Conservation (phyloP, 164 flowering plant genomes). For the Sedum album region DNA sequence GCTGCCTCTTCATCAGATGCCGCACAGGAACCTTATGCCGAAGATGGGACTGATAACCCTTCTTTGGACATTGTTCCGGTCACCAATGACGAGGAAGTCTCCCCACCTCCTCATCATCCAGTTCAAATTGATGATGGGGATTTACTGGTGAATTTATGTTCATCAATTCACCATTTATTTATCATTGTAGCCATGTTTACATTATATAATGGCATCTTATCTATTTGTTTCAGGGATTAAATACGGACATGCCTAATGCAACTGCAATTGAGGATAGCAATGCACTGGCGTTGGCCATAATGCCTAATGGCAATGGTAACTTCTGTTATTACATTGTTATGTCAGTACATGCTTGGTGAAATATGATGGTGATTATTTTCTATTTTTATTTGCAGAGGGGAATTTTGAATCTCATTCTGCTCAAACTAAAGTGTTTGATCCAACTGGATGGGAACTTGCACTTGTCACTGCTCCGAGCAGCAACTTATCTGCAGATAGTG, state of each 20-base stretch:
- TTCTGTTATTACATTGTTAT: not conserved
- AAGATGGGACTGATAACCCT: slow-evolving; percentile 28
- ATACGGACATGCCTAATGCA: slow-evolving; percentile 38
- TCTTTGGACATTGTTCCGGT: slow-evolving; percentile 25
- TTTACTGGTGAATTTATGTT: slow-evolving; percentile 54
- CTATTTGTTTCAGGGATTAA: slow-evolving; percentile 49
- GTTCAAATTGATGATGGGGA: slow-evolving; percentile 48
- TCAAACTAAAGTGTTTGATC: slow-evolving; percentile 60
- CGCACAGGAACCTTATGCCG: slow-evolving; percentile 30
- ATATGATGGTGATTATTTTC: not conserved
- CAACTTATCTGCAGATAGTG: slow-evolving; percentile 52
- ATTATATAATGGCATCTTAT: not conserved
- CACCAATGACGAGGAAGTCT: slow-evolving; percentile 16
- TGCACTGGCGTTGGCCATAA: slow-evolving; percentile 88
- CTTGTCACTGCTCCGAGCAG: slow-evolving; percentile 77
- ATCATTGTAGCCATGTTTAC: not conserved
- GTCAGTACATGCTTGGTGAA: not conserved
- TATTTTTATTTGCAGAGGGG: slow-evolving; percentile 26
- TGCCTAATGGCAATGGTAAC: slow-evolving; percentile 60
- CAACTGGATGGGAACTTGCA: slow-evolving; percentile 99
- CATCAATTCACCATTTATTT: not conserved
- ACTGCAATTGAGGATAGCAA: slow-evolving; percentile 79
- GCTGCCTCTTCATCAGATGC: slow-evolving; percentile 41
- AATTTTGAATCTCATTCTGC: slow-evolving; percentile 27
- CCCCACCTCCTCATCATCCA: slow-evolving; percentile 16